These are phyloP conservation scores for Pseudopithomyces chartarum DNA, from an alignment of 2,329 filamentous ascomycete genomes.

Conservation along the genomic window DNA sequence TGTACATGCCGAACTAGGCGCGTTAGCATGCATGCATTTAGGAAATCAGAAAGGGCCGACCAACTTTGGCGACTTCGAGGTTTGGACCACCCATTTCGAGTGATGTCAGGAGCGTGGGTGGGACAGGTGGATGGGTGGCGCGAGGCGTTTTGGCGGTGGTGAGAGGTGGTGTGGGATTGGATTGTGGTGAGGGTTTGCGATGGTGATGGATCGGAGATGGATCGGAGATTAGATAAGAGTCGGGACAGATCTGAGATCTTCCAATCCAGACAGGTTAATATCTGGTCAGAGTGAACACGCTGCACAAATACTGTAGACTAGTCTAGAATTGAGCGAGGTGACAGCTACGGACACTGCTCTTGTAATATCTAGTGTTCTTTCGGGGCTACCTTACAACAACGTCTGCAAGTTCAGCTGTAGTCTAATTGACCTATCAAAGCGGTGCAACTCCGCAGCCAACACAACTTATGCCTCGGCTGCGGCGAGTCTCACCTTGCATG, in stretches of 20 bases:
- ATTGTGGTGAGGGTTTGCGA: constrained; percentile 12
- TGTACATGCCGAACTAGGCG: constrained; percentile 92
- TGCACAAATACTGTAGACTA: too few species aligned
- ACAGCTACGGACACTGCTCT: too few species aligned
- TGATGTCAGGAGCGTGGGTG: constrained; percentile 7
- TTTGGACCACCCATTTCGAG: constrained; percentile 78
- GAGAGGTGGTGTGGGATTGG: constrained; percentile 5
- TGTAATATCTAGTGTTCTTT: too few species aligned
- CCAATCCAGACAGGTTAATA: too few species aligned
- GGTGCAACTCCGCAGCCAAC: constrained; percentile 18
- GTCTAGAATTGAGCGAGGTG: too few species aligned
- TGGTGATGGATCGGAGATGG: constrained; percentile 29
- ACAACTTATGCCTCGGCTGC: constrained; percentile 30
- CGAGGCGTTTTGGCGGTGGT: constrained; percentile 6
- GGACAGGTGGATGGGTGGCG: constrained; percentile 31
- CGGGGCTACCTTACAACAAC: too few species aligned
- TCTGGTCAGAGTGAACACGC: too few species aligned
- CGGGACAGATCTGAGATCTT: background rate
- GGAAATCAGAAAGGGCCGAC: constrained; percentile 4
- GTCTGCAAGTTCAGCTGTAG: too few species aligned
- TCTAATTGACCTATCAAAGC: constrained; percentile 10
- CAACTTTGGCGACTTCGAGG: constrained; percentile 92
- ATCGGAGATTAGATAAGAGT: constrained; percentile 8
- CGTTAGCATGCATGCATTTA: constrained; percentile 9
- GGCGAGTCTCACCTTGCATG: constrained; percentile 14